Base-by-base conservation (phyloP, 2,329 filamentous ascomycete genomes). In the Paraconiothyrium sp. region DNA sequence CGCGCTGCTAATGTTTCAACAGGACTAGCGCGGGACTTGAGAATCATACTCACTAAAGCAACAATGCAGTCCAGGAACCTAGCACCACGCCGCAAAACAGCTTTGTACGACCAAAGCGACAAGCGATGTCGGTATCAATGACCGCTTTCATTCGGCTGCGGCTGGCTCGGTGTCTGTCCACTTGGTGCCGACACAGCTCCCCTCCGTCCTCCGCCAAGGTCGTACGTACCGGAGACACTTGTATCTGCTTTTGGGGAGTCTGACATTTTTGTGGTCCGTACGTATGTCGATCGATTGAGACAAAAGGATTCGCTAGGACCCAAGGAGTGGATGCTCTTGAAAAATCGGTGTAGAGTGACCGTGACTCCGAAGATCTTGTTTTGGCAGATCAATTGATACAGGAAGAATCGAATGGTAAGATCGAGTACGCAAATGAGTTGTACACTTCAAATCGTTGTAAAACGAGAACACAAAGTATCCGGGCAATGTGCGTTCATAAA, bases 181-280 rank as follows among this genome's bases (percentile, higher is more conserved):
- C 52, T 30, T 20, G 48, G 30, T 35, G 30, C 48, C 30, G 58
- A 60, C 9, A 60, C 35, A 7, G 58, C 58, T 16, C 58, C 58
- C 4, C 52, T 44, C 4, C 58, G 43, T 16, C 58, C 58, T 8
- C 52, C 58, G 11, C 58, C 58, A 32, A 41, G 46, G 35, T 60
- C 58, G 43, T 60, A 60, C n/a, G 58, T 56, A 7, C 58, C 58
- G n/a, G 43, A 30, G 2, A 51, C 48, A 13, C 16, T 30, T n/a
- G 48, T 11, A 34, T 50, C 30, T 8, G 48, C 11, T 13, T 16
- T 34, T 34, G 48, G 30, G 11, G 48, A 35, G 16, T 50, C 30
- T 20, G 48, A 30, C 48, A 50, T 50, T 35, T 35, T 24, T 48
- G 13, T 14, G 4, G 1, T 4, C 27, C 4, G 46, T 32, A 22